phyloP scores from a whole-genome alignment of 768 basidiomycete genomes.

The Chiua virens region DNA sequence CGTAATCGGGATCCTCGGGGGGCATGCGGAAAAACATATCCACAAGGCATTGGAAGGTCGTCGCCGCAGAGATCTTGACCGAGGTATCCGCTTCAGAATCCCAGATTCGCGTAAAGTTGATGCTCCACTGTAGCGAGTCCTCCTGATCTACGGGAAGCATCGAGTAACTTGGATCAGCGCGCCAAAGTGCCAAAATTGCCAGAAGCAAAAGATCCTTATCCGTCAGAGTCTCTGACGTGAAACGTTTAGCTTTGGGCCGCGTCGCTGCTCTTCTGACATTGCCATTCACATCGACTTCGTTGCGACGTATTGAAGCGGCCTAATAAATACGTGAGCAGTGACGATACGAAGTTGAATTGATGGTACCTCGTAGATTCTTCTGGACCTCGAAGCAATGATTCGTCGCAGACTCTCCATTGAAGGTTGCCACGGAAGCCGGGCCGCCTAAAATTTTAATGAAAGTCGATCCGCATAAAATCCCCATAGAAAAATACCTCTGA shows the following conservation, averaged over 20 bases:
- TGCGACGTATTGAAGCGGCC: slow-evolving; percentile 52
- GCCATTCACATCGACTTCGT: slow-evolving; percentile 61
- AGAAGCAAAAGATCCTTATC: slow-evolving; percentile 73
- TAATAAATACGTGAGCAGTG: slow-evolving; percentile 26
- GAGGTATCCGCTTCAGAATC: slow-evolving; percentile 61
- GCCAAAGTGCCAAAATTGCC: slow-evolving; percentile 69
- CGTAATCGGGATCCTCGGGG: slow-evolving; percentile 37
- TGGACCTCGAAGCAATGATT: slow-evolving; percentile 47
- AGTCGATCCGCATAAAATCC: neutral
- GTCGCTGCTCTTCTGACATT: slow-evolving; percentile 50
- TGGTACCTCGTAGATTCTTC: slow-evolving; percentile 57
- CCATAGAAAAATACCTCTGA: slow-evolving; percentile 52
- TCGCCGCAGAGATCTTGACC: slow-evolving; percentile 61
- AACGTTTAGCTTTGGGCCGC: slow-evolving; percentile 63
- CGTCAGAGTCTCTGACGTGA: slow-evolving; percentile 55
- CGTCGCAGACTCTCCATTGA: slow-evolving; percentile 48
- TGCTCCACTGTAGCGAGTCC: slow-evolving; percentile 48
- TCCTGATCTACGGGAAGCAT: slow-evolving; percentile 42
- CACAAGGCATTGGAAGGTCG: slow-evolving; percentile 46
- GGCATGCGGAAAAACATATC: slow-evolving; percentile 45
- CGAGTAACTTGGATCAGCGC: slow-evolving; percentile 55
- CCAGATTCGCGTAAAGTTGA: slow-evolving; percentile 54
- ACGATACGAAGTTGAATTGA: slow-evolving; percentile 1
- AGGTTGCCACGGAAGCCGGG: slow-evolving; percentile 56
- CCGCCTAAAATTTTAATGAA: slow-evolving; percentile 39